Percentiles rank a stretch among this genome's conserved stretches.
phyloP scores from a whole-genome alignment of 345 rosid genomes.

The sweet orange (Citrus sinensis) region DVS_A1.0 CM039169.1:23856001-23856500 shows the following conservation, averaged over 20 bases:
- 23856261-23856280: constrained; percentile 88
- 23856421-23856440: constrained; percentile 97
- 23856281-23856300: constrained; percentile 92
- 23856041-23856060: constrained; percentile 88
- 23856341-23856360: not conserved
- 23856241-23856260: constrained; percentile 84
- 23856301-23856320: constrained; percentile 97
- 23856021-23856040: constrained; percentile 91
- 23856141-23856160: constrained; percentile 98
- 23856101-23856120: constrained; percentile 94
- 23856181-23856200: constrained; percentile 96
- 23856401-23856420: constrained; percentile 28
- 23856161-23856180: constrained; percentile 96
- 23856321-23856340: constrained; percentile 59
- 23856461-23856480: constrained; percentile 96
- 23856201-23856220: constrained; percentile 97
- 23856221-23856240: constrained; percentile 98
- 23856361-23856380: not conserved
- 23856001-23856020: constrained; percentile 76
- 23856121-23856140: constrained; percentile 80
- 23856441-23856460: constrained; percentile 96
- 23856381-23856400: not conserved
- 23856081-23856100: constrained; percentile 91
- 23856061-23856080: constrained; percentile 92
- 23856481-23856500: constrained; percentile 97